Evolutionary conservation across 2,329 filamentous ascomycete genomes (phyloP).

Genomic region (Verticillium zaregamsianum): DNA sequence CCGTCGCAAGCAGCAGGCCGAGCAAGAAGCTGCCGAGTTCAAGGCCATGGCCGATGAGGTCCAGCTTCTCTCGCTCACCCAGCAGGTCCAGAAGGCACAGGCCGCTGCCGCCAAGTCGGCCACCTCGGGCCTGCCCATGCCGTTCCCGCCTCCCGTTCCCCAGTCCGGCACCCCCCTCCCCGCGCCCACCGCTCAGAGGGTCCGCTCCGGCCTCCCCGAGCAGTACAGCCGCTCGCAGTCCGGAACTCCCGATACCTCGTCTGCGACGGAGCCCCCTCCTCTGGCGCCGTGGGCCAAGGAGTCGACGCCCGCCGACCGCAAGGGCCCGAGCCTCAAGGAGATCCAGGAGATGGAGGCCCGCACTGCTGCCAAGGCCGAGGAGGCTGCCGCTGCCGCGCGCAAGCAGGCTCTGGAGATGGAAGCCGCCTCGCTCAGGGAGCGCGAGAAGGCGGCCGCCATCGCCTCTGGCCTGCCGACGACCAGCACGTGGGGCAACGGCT

Average conservation of each 20-base stretch:
- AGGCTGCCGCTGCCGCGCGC: slow-evolving; percentile 71
- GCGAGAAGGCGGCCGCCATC: slow-evolving; percentile 53
- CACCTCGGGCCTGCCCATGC: slow-evolving; percentile 66
- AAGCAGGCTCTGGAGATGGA: slow-evolving; percentile 80
- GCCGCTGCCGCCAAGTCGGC: slow-evolving; percentile 44
- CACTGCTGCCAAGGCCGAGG: slow-evolving; percentile 86
- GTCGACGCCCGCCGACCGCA: slow-evolving; percentile 62
- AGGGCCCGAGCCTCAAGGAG: slow-evolving; percentile 88
- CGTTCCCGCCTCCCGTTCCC: slow-evolving; percentile 66
- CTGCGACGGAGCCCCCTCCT: slow-evolving; percentile 54
- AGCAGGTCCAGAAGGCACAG: slow-evolving; percentile 78
- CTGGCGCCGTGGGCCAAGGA: slow-evolving; percentile 96
- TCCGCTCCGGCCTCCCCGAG: slow-evolving; percentile 79
- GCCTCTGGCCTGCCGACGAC: slow-evolving; percentile 78
- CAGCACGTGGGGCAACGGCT: slow-evolving; percentile 83
- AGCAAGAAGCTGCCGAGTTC: slow-evolving; percentile 6
- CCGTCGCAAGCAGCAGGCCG: neutral
- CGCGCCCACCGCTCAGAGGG: slow-evolving; percentile 83
- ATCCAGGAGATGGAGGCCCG: slow-evolving; percentile 95
- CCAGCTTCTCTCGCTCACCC: slow-evolving; percentile 62
- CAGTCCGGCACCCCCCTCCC: slow-evolving; percentile 78
- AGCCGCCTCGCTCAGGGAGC: slow-evolving; percentile 53
- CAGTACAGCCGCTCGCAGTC: slow-evolving; percentile 67
- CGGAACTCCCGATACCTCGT: slow-evolving; percentile 63
- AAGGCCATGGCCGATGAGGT: slow-evolving; percentile 8